Evolutionary conservation across 1,139 yeast species (phyloP), one percentile per base, ranked within the genome.

Genomic region (Sugiyamaella xylanicola): DNA sequence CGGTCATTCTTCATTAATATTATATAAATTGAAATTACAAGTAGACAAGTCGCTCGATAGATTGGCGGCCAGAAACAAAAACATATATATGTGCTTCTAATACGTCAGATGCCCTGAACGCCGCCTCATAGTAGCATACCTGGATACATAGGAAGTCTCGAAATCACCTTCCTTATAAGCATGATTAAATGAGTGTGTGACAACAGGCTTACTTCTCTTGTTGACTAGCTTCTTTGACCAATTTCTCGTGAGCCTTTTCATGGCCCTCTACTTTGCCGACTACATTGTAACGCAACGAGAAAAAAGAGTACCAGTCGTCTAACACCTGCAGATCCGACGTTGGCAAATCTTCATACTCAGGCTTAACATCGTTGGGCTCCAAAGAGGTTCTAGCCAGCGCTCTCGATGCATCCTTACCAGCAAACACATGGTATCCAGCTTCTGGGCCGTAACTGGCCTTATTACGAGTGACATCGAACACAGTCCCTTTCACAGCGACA

Each of bases 301-400:
- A 93, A 71, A 85, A 93, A 54, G 82, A 82, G 65, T 82, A 92
- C 99, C 99, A 93, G 54, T 86, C 88, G 57, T 88, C 83, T 65
- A 93, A 76, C 1, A 92, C 82, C 60, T 84, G 86, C 54, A 68
- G 65, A 64, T 92, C 96, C 16, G 77, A 77, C 17, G 76, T 78
- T 0, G 79, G 73, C 65, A 93, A 78, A 56, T 81, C 91, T n/a
- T 61, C 62, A 61, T 87, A 77, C n/a, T 75, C 76, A 63, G 91
- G 95, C 59, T 86, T 78, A 13, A 92, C 92, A 58, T 82, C 86
- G 48, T 74, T 81, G 1, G 74, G 74, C 25, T 76, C 75, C 50
- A 83, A 70, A 29, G 82, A 77, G 54, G 79, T 83, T 68, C 74
- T 81, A 17, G 80, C 87, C 55, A 90, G 74, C 1, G 91, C 85